Base-by-base conservation (phyloP, 208 protist genomes). In the Tritrichomonas musculus region DNA sequence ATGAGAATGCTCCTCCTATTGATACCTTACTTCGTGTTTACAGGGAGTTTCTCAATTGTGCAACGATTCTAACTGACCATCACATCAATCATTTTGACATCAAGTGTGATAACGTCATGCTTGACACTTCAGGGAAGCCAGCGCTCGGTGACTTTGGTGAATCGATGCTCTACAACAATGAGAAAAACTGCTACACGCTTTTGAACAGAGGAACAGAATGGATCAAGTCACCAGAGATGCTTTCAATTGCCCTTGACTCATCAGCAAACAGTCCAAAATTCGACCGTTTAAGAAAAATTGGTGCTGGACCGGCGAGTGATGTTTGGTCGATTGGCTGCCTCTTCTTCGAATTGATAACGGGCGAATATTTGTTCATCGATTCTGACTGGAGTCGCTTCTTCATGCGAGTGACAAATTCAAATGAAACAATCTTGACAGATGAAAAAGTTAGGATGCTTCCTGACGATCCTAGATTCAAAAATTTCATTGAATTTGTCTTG, bases 301-400 rank as follows among this genome's bases (percentile, higher is more conserved):
- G 77, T 2, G 77, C 47, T 27, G 77, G 77, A 39, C 77, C 77
- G 0, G 41, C 41, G 1, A 57, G 77, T 36, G 94, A 95, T 75
- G 66, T 95, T 60, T 95, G 94, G 94, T 95, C 73, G 0, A 57
- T 95, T 33, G 94, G 93, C 0, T 95, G 94, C 44, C 44, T 95
- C 4, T 93, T 95, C 25, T 93, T 47, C 14, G 94, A 95, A 73
- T 27, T 95, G 0, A 27, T 94, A 20, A 94, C 94, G 1, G 94
- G 93, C 14, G 93, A 94, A 44, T 77, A 94, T 30, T 80, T 95
- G 25, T 95, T 95, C 39, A 47, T 88, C 39, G 77, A 88, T 50
- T 57, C 47, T 39, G 77, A 88, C 30, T 88, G 77, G 77, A 57
- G 27, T 53, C 33, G 77, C 5, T 88, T 88, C 47, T 88, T 57